Conservation (phyloP, 345 rosid genomes). For the Populus simonii region DNA sequence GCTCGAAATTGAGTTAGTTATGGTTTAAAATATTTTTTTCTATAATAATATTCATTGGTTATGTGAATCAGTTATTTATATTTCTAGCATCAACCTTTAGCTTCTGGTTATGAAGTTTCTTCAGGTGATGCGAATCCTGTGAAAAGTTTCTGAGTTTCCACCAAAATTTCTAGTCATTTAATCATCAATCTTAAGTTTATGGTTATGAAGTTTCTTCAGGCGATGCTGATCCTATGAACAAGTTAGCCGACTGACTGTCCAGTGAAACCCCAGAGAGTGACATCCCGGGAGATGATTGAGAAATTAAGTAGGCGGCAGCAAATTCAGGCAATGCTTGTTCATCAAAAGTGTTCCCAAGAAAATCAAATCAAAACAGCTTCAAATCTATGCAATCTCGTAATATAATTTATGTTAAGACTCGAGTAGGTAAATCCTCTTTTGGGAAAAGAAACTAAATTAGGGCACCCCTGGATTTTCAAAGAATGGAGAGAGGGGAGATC, state of each 20-base stretch:
- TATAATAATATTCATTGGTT: no score
- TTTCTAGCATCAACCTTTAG: conserved; percentile 30
- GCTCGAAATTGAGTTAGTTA: no score
- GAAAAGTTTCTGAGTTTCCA: conserved; percentile 35
- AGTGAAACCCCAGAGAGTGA: conserved; percentile 61
- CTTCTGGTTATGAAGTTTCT: conserved; percentile 49
- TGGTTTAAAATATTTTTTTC: no score
- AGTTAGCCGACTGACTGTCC: conserved; percentile 32
- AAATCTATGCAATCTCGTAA: neutral
- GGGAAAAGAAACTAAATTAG: neutral
- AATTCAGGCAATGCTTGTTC: conserved; percentile 83
- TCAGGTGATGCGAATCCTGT: conserved; percentile 35
- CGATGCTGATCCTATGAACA: conserved; percentile 36
- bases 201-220: conserved; percentile 47
- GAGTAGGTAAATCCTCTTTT: neutral
- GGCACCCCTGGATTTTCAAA: neutral
- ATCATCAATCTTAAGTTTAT: neutral
- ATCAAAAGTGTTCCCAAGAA: conserved; percentile 44
- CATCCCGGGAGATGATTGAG: conserved; percentile 88
- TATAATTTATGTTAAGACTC: neutral
- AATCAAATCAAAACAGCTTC: conserved; percentile 25
- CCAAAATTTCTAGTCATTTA: conserved; percentile 6
- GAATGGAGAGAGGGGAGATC: neutral
- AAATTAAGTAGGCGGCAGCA: conserved; percentile 88
- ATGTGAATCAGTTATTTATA: neutral